A percentile compares a stretch with the other conserved stretches of the same genome.
Conservation (phyloP, 371 early-diverging fungal species). For the Haplosporangium sp. region DNA sequence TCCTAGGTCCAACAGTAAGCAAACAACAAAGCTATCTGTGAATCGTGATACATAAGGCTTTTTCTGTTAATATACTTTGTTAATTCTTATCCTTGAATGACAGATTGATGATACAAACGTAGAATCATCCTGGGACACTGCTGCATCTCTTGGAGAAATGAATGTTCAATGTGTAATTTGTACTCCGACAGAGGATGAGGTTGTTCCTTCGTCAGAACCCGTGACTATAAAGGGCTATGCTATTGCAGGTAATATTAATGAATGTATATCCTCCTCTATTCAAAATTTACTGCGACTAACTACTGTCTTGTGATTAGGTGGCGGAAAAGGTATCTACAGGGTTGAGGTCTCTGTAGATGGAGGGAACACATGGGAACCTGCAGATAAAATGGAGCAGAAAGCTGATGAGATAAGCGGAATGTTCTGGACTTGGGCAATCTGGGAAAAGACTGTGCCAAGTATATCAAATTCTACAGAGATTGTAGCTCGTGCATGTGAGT, state of each 20-base stretch:
- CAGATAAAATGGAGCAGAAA: slow-evolving; percentile 53
- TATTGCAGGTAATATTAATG: slow-evolving; percentile 51
- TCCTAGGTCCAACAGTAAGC: slow-evolving; percentile 74
- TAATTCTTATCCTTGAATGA: not conserved
- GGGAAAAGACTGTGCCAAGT: slow-evolving; percentile 67
- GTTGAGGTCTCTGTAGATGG: slow-evolving; percentile 89
- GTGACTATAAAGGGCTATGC: slow-evolving; percentile 74
- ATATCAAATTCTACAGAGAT: slow-evolving; percentile 59
- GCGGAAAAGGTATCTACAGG: slow-evolving; percentile 72
- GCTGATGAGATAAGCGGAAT: slow-evolving; percentile 52
- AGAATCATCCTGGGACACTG: slow-evolving; percentile 60
- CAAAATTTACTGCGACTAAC: not conserved
- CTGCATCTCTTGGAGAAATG: slow-evolving; percentile 80
- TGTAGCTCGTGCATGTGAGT: slow-evolving; percentile 78
- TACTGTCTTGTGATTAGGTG: slow-evolving; percentile 35
- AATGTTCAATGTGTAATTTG: slow-evolving; percentile 79
- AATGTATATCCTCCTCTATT: not conserved
- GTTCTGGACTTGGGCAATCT: slow-evolving; percentile 85
- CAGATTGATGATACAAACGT: slow-evolving; percentile 53
- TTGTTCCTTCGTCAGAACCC: slow-evolving; percentile 18
- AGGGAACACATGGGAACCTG: slow-evolving; percentile 85
- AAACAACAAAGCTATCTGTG: not conserved
- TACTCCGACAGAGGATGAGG: slow-evolving; percentile 58
- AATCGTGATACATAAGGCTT: too few species aligned
- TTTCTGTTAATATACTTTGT: not conserved